A percentile compares a stretch with the other conserved stretches of the same genome.
These are phyloP conservation scores for Aspergillus luchuensis DNA, from an alignment of 2,329 filamentous ascomycete genomes.

Conservation along the genomic window DNA sequence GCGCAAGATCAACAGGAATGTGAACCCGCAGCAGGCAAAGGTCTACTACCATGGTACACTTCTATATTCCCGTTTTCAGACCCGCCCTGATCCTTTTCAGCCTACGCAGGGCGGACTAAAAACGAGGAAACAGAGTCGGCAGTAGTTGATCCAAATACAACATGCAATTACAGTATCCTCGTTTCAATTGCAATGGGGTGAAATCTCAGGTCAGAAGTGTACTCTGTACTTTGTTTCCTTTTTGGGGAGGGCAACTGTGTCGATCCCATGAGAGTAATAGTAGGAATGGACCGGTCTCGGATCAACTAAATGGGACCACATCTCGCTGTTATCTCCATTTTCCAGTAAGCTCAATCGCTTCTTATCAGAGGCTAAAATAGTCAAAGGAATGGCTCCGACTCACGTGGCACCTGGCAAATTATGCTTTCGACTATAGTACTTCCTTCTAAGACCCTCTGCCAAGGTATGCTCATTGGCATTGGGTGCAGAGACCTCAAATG, in stretches of 20 bases:
- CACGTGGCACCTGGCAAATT: constrained; percentile 15
- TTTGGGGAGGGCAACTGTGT: neutral
- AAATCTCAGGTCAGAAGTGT: neutral
- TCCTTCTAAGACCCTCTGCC: neutral
- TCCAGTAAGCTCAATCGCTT: neutral
- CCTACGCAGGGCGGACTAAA: constrained; percentile 59
- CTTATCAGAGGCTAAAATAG: neutral
- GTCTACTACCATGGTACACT: constrained; percentile 28
- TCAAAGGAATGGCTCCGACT: constrained; percentile 11
- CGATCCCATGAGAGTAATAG: neutral
- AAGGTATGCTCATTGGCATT: neutral
- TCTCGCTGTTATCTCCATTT: neutral
- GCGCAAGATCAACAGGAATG: constrained; percentile 53
- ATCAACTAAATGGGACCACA: neutral
- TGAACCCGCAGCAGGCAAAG: constrained; percentile 24
- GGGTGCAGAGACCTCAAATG: neutral
- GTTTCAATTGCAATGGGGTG: neutral
- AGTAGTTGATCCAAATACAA: neutral
- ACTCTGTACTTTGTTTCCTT: neutral
- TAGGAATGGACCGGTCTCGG: neutral
- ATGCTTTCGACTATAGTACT: neutral
- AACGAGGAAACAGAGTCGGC: constrained; percentile 52
- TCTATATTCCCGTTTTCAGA: constrained; percentile 56
- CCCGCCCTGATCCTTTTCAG: constrained; percentile 51
- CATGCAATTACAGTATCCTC: neutral